Base-by-base conservation (phyloP, 345 rosid species). In the Citrus mangshanensis region DNA sequence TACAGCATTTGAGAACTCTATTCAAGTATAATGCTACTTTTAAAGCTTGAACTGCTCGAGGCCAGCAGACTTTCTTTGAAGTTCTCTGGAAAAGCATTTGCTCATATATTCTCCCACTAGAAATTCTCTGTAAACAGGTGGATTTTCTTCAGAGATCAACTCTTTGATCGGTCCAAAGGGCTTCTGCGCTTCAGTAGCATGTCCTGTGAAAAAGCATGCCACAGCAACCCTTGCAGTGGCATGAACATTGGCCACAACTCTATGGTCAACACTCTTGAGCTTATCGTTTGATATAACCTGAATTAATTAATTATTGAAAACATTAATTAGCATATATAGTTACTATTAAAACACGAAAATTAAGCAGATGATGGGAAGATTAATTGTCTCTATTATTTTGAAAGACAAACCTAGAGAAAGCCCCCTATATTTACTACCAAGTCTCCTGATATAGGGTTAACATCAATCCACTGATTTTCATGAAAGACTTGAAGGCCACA, bases 211-310 rank as follows among this genome's bases (percentile, higher is more conserved):
- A 71, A 83, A 85, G 79, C 84, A 68, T 32, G 89, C 89, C 27
- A 88, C 73, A 0, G 93, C 87, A 32, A 87, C 34, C 78, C 93
- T 85, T 21, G 91, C 87, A 12, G 86, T 89, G 14, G 9, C 74
- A 9, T 42, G 46, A 34, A 38, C 42, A 38, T 73, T 83, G 16
- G 93, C 88, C 65, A 82, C 22, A 35, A 89, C 91, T 19, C 85
- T 87, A 46, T 91, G 93, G 65, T 87, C 88, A 2, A 73, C 80
- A 61, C 89, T 88, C 79, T 60, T 81, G 60, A 88, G 86, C 78
- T 77, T 81, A 77, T 83, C 89, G 34, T 91, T 91, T 18, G 93
- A 73, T 35, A 86, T 63, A 10, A 89, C 82, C 93, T 88, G 82
- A 25, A 60, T 55, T 34, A 73, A 13, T 54, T 18, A 51, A 38